Conservation (phyloP, 257 asterid species). For the Phtheirospermum japonicum region DNA sequence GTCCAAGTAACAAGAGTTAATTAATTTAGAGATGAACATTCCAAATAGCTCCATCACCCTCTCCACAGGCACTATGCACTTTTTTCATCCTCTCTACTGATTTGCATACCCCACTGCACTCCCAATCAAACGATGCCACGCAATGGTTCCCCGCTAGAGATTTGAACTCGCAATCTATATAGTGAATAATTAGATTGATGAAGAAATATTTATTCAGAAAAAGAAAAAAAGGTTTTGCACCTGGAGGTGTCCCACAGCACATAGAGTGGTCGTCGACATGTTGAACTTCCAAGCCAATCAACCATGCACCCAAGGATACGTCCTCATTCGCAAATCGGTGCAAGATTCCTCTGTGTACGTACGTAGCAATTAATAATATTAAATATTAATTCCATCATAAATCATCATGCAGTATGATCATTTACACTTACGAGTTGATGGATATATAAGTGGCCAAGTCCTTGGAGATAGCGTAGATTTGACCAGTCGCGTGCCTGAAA, state of each 20-base stretch:
- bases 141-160: conserved; percentile 53
- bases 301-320: conserved; percentile 72
- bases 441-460: conserved; percentile 73
- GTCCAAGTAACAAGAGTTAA: too few relatives aligned
- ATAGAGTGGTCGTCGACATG: conserved; percentile 69
- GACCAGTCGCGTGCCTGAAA: conserved; percentile 89
- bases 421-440: conserved; percentile 67
- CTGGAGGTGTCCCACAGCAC: conserved; percentile 85
- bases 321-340: conserved; percentile 80
- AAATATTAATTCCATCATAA: too few relatives aligned
- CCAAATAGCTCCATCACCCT: conserved; percentile 65
- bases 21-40: conserved; percentile 32
- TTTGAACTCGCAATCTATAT: conserved; percentile 54
- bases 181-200: background rate
- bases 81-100: conserved; percentile 67
- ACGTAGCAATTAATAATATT: background rate
- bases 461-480: conserved; percentile 69
- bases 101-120: conserved; percentile 79
- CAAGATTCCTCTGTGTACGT: conserved; percentile 43
- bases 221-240: conserved; percentile 23
- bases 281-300: conserved; percentile 78
- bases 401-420: too few relatives aligned
- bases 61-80: conserved; percentile 68
- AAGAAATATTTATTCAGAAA: background rate
- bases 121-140: conserved; percentile 81